Percentiles rank a stretch among this genome's conserved stretches.
phyloP scores from a whole-genome alignment of 768 basidiomycete genomes.

The Hypsizygus marmoreus region DNA sequence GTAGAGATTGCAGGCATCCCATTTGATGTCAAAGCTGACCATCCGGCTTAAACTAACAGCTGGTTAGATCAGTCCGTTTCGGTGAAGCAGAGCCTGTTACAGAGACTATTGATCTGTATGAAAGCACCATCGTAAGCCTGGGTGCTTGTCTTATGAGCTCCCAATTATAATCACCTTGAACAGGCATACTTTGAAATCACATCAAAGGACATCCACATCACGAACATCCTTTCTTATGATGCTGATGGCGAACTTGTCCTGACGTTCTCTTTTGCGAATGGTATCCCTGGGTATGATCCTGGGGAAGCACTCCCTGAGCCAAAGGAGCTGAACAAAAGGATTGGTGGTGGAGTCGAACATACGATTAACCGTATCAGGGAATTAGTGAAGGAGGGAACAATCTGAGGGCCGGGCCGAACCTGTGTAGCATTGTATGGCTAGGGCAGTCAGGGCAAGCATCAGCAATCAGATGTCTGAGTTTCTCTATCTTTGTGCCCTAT shows the following conservation, averaged over 20 bases:
- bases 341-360: conserved; percentile 24
- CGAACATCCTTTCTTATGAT: conserved; percentile 27
- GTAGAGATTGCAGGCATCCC: conserved; percentile 3
- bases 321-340: conserved; percentile 20
- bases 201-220: conserved; percentile 19
- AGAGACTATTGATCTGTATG: conserved; percentile 24
- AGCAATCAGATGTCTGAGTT: conserved; percentile 10
- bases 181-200: conserved; percentile 28
- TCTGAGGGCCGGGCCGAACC: too few relatives aligned
- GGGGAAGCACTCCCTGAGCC: background rate
- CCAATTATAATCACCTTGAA: background rate
- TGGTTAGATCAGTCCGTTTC: conserved; percentile 18
- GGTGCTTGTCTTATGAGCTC: background rate
- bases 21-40: background rate
- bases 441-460: background rate
- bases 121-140: conserved; percentile 24
- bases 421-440: too few relatives aligned
- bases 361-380: conserved; percentile 26
- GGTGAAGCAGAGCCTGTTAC: conserved; percentile 12
- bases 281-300: conserved; percentile 20
- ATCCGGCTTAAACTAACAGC: conserved; percentile 8
- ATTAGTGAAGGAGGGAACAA: conserved; percentile 17
- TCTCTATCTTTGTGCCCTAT: background rate
- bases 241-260: conserved; percentile 21
- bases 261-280: conserved; percentile 29